These are phyloP conservation scores for Prunus campanulata DNA, from an alignment of 306 rosid genomes.

Conservation along the genomic window DNA sequence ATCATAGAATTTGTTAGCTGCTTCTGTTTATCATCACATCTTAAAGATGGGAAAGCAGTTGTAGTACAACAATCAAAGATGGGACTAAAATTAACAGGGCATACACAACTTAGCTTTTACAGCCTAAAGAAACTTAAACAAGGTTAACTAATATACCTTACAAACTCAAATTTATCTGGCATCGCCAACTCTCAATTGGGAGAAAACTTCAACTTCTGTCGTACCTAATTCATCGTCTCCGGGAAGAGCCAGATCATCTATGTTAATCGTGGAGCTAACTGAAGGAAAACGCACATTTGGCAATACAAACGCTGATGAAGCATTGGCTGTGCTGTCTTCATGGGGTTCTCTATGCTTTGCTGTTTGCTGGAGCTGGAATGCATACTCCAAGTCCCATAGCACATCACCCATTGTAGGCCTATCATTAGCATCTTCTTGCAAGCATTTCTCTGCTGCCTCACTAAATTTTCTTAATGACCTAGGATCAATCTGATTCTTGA, in stretches of 20 bases:
- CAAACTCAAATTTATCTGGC: slow-evolving; percentile 9
- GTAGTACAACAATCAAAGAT: not conserved
- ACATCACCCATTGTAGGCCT: slow-evolving; percentile 56
- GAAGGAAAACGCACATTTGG: slow-evolving; percentile 27
- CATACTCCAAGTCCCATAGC: slow-evolving; percentile 55
- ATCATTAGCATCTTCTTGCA: slow-evolving; percentile 34
- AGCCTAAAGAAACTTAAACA: not conserved
- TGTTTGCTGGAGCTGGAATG: slow-evolving; percentile 50
- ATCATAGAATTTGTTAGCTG: not conserved
- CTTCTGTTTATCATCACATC: too few species aligned
- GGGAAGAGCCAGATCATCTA: slow-evolving; percentile 3
- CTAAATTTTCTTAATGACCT: slow-evolving; percentile 48
- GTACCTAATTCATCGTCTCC: not conserved
- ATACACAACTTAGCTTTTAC: not conserved
- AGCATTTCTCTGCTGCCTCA: slow-evolving; percentile 42
- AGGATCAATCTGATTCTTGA: slow-evolving; percentile 37
- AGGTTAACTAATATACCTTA: not conserved
- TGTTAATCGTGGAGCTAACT: slow-evolving; percentile 8
- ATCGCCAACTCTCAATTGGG: slow-evolving; percentile 29
- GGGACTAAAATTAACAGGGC: not conserved
- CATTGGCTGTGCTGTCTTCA: slow-evolving; percentile 37
- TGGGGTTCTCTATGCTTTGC: slow-evolving; percentile 32
- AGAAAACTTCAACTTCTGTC: slow-evolving; percentile 26
- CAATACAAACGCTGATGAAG: slow-evolving; percentile 22
- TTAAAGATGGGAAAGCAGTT: not conserved